Evolutionary conservation across 1,284 basidiomycete species (phyloP).

Genomic region (Pseudozyma sp.): DNA sequence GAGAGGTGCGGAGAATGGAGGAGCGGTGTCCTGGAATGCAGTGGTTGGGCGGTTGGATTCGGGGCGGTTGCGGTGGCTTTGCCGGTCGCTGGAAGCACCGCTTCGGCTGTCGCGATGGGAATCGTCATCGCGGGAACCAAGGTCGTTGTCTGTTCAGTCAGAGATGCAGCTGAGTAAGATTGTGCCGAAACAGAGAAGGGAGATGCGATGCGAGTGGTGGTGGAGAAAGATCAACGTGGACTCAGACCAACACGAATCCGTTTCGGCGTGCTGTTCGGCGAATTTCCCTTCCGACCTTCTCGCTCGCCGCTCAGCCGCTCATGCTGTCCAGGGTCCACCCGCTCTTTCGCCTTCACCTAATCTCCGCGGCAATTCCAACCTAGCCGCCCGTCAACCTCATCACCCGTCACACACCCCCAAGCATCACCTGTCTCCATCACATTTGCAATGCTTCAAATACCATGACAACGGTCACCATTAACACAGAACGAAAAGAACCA

Average conservation of each 20-base stretch:
- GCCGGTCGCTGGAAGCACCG: neutral
- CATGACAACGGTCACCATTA: too few species aligned
- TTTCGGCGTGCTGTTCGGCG: conserved; percentile 20
- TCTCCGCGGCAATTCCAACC: neutral
- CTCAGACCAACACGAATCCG: neutral
- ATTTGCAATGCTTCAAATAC: too few species aligned
- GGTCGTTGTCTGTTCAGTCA: too few species aligned
- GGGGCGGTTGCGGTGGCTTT: neutral
- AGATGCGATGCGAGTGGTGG: too few species aligned
- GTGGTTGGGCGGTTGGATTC: neutral
- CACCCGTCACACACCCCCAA: too few species aligned
- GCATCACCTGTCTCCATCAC: too few species aligned
- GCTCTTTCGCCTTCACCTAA: too few species aligned
- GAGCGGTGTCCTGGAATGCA: conserved; percentile 23
- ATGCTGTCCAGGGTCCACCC: neutral
- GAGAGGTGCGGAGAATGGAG: conserved; percentile 23
- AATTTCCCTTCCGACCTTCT: conserved; percentile 15
- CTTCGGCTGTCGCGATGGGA: neutral
- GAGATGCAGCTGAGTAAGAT: too few species aligned
- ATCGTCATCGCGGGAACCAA: neutral
- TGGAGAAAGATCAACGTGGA: neutral
- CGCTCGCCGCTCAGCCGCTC: neutral
- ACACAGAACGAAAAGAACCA: neutral
- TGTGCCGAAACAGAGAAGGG: too few species aligned
- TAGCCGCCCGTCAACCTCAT: too few species aligned